Evolutionary conservation across 805 yeast genomes (phyloP), one percentile per base, ranked within the genome.

Genomic region (Pichia membranifaciens): DNA sequence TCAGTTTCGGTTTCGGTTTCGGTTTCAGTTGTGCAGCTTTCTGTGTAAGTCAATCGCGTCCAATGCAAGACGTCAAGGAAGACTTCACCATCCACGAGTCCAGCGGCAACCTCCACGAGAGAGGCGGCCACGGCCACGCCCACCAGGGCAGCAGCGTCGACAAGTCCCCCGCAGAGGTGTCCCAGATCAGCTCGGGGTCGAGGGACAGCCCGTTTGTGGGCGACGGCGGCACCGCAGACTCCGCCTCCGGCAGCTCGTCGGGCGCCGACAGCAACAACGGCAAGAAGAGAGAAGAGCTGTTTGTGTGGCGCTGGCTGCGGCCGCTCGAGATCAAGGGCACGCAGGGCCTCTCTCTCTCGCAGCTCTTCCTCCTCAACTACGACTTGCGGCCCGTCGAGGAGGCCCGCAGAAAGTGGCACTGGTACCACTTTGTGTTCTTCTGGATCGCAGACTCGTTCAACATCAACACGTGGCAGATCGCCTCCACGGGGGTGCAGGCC

Each of bases 381-480:
- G 96, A 88, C 67, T 72, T 88, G 58, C 76, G 79, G 54, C 96
- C 96, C 0, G 88, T 87, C 3, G 91, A 87, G 59, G 72, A 66
- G 15, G 76, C 68, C 3, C 78, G 95, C 37, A 73, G 96, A 58
- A 75, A 76, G n/a, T 88, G 96, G 96, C 68, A 77, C 25, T 86
- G 95, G 95, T 81, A 71, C 64, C 86, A 87, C 63, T 88, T 69
- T 61, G 81, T 84, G 13, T 79, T 77, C 53, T 84, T 86, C 57
- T 88, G 96, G 96, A 65, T 88, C 49, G 88, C 96, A 0, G 96
- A 88, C 62, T 81, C 95, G 29, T 86, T 88, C 69, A 88, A 88
- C 66, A 80, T 88, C 60, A 87, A 86, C 63, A 87, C 96, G 5
- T 87, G 91, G 88, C 89, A 85, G 70, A 87, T 88, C 56, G 96